phyloP scores from a whole-genome alignment of 495 filamentous ascomycete species.

The Physcia stellaris region DNA sequence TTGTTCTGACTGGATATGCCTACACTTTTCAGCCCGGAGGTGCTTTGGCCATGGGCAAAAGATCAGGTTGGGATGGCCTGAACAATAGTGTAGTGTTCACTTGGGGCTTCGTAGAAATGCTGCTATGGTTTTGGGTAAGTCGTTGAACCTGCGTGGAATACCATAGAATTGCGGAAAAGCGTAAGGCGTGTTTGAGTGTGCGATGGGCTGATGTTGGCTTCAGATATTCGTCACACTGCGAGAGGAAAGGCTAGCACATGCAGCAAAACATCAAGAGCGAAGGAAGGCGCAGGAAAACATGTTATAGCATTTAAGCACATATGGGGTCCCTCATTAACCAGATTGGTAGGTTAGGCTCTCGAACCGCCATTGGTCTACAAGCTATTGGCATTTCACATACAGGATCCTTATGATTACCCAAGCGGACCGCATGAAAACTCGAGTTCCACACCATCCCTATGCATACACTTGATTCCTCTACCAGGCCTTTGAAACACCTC shows the following conservation, averaged over 20 bases:
- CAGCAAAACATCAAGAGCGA: conserved; percentile 20
- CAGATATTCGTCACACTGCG: conserved; percentile 33
- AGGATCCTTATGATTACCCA: too few relatives aligned
- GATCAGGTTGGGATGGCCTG: conserved; percentile 38
- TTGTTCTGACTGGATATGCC: conserved; percentile 50
- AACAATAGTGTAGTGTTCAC: conserved; percentile 74
- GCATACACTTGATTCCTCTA: too few relatives aligned
- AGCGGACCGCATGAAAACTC: too few relatives aligned
- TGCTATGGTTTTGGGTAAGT: conserved; percentile 77
- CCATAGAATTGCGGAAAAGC: too few relatives aligned
- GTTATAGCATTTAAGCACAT: too few relatives aligned
- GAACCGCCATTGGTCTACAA: too few relatives aligned
- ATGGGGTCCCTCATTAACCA: too few relatives aligned
- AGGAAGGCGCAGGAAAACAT: conserved; percentile 16
- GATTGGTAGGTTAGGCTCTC: too few relatives aligned
- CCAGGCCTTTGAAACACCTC: background rate
- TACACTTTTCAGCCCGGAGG: conserved; percentile 42
- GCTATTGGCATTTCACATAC: too few relatives aligned
- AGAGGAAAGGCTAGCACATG: conserved; percentile 31
- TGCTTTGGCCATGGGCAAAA: conserved; percentile 14
- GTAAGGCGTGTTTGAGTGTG: background rate
- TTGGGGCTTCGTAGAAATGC: conserved; percentile 71
- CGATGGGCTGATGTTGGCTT: background rate
- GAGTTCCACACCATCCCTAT: too few relatives aligned
- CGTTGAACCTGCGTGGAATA: too few relatives aligned